Base-by-base conservation (phyloP, 306 rosid genomes). In the Fagus crenata region DNA sequence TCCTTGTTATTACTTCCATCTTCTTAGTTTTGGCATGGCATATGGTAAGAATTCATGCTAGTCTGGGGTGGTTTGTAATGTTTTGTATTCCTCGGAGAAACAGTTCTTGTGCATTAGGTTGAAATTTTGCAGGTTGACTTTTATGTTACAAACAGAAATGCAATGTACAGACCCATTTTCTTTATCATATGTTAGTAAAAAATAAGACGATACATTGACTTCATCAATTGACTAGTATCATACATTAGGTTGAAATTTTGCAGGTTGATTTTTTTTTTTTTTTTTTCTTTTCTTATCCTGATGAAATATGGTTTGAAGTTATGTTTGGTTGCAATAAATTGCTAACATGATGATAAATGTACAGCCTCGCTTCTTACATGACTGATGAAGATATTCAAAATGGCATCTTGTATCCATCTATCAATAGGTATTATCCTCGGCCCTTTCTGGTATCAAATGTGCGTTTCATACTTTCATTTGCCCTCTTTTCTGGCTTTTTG, bases 281-380 rank as follows among this genome's bases (percentile, higher is more conserved):
- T 7, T 77, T 33, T 51, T 72, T 53, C 71, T n/a, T 67, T 77
- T 31, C 73, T 78, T 60, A 18, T 64, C 55, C 28, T 76, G 4
- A 32, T 64, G 80, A 49, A 60, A 43, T 73, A 35, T 69, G 33
- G 49, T 79, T 64, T 13, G 13, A 41, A 72, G 31, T 64, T 75
- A 40, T 80, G 78, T 70, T 63, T 15, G 69, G 69, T 61, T 49
- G 53, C 64, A 39, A 76, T 69, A 80, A 69, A 54, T 83, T 82
- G 31, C 85, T 90, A 78, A 86, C 78, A 72, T 76, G 60, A 55
- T 89, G 71, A 82, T 81, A 67, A 81, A 58, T 77, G 61, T 77
- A 53, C 93, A 94, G 98, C 87, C 98, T 94, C 80, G 97, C 98
- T 80, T 86, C 97, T 54, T 94, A 94, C 81, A 94, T 94, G 89